A percentile compares a stretch with the other conserved stretches of the same genome.
phyloP scores from a whole-genome alignment of 805 yeast species.

The Metschnikowia matae region DNA sequence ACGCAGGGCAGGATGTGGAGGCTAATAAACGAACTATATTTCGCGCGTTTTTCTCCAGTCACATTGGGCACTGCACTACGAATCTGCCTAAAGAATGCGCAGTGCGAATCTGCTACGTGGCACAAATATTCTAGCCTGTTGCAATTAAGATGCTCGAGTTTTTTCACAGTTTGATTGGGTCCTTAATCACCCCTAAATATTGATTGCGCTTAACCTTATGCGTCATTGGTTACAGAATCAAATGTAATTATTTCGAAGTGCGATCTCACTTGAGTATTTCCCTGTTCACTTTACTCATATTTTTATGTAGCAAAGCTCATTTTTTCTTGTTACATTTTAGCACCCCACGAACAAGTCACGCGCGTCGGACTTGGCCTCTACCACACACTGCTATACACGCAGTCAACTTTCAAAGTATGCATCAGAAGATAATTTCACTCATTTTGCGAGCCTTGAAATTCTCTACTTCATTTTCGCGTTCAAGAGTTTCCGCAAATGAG shows the following conservation, averaged over 20 bases:
- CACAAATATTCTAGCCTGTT: neutral
- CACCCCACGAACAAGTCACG: too few species aligned
- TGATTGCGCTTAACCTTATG: neutral
- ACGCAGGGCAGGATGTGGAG: neutral
- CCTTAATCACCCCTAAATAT: neutral
- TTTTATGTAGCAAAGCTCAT: too few species aligned
- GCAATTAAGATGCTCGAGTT: neutral
- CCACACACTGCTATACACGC: too few species aligned
- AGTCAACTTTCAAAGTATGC: neutral
- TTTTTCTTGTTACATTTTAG: too few species aligned
- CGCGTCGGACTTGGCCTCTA: too few species aligned
- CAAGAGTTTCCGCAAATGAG: conserved; percentile 30
- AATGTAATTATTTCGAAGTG: neutral
- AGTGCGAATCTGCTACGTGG: neutral
- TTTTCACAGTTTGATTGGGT: neutral
- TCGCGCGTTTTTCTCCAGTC: neutral
- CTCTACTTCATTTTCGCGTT: conserved; percentile 18
- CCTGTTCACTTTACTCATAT: neutral
- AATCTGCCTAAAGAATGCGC: neutral
- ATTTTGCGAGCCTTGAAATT: conserved; percentile 5
- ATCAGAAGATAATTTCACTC: conserved; percentile 4
- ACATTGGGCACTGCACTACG: neutral
- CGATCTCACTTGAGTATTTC: neutral
- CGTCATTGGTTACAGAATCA: neutral
- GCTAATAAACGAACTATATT: neutral